These are phyloP conservation scores for Phytophthora megakarya DNA, from an alignment of 352 stramenopile species.

Conservation along the genomic window DNA sequence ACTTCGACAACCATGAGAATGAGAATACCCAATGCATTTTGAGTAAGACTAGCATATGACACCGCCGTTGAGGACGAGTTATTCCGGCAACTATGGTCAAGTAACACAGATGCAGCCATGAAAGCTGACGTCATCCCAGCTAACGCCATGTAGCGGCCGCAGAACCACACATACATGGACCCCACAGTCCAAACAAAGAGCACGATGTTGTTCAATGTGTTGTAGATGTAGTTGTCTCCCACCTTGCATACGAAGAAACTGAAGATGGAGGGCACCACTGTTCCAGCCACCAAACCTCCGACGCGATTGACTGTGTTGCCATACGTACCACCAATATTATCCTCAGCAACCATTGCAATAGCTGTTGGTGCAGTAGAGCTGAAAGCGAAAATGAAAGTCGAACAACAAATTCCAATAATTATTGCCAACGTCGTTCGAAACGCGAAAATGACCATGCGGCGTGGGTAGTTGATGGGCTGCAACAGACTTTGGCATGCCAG, in stretches of 20 bases:
- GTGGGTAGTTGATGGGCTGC: slow-evolving; percentile 50
- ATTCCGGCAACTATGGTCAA: slow-evolving; percentile 55
- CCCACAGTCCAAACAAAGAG: slow-evolving; percentile 64
- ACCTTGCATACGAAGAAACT: slow-evolving; percentile 80
- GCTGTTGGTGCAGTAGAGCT: slow-evolving; percentile 65
- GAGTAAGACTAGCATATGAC: slow-evolving; percentile 69
- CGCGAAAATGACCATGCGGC: slow-evolving; percentile 54
- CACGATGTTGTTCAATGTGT: slow-evolving; percentile 66
- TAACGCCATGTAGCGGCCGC: slow-evolving; percentile 50
- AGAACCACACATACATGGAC: slow-evolving; percentile 86
- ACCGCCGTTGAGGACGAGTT: slow-evolving; percentile 36
- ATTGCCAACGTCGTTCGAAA: slow-evolving; percentile 69
- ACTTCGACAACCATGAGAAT: slow-evolving; percentile 75
- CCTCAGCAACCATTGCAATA: slow-evolving; percentile 71
- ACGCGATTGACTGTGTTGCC: slow-evolving; percentile 71
- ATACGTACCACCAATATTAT: slow-evolving; percentile 74
- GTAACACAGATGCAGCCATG: slow-evolving; percentile 66
- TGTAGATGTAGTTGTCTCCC: slow-evolving; percentile 48
- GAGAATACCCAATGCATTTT: slow-evolving; percentile 74
- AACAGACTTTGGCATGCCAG: slow-evolving; percentile 40
- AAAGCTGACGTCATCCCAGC: slow-evolving; percentile 74
- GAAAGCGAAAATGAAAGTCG: slow-evolving; percentile 79
- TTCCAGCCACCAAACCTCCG: slow-evolving; percentile 62
- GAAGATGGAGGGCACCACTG: slow-evolving; percentile 75
- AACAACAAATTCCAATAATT: slow-evolving; percentile 59